Conservation (phyloP, 495 filamentous ascomycete genomes). For the Penicillium macrosclerotiorum region DNA sequence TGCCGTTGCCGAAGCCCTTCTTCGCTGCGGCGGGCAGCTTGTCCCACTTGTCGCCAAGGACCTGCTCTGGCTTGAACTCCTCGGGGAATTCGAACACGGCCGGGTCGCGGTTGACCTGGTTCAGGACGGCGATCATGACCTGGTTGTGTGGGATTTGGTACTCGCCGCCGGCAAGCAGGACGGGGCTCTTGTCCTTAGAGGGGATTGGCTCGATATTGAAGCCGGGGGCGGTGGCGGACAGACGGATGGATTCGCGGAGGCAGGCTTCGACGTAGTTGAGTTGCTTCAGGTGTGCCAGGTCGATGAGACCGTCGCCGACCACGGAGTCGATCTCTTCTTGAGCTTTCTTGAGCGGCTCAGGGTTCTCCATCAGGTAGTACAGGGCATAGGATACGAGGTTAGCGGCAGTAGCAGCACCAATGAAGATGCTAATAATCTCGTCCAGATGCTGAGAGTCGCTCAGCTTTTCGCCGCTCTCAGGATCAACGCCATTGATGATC, state of each 20-base stretch:
- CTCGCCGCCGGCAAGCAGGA: slow-evolving; percentile 58
- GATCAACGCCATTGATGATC: slow-evolving; percentile 65
- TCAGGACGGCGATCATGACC: slow-evolving; percentile 60
- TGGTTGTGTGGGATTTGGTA: slow-evolving; percentile 63
- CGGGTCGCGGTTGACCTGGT: slow-evolving; percentile 67
- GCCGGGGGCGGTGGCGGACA: slow-evolving; percentile 62
- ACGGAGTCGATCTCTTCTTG: slow-evolving; percentile 33
- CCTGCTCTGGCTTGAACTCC: slow-evolving; percentile 65
- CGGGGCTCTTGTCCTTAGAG: slow-evolving; percentile 51
- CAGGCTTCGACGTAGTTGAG: slow-evolving; percentile 64
- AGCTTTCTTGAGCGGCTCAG: slow-evolving; percentile 26
- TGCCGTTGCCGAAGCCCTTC: slow-evolving; percentile 71
- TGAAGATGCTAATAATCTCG: slow-evolving; percentile 54
- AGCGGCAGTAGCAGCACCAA: slow-evolving; percentile 38
- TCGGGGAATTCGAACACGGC: slow-evolving; percentile 63
- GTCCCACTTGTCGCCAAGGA: slow-evolving; percentile 64
- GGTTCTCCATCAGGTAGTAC: slow-evolving; percentile 40
- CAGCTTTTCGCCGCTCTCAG: slow-evolving; percentile 62
- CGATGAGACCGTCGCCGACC: slow-evolving; percentile 31
- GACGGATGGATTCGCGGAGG: slow-evolving; percentile 70
- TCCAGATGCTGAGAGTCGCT: slow-evolving; percentile 58
- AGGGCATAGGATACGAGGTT: slow-evolving; percentile 37
- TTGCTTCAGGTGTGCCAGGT: slow-evolving; percentile 58
- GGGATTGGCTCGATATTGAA: slow-evolving; percentile 58
- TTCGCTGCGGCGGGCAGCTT: slow-evolving; percentile 56